phyloP scores from a whole-genome alignment of 768 basidiomycete genomes.

The Melanogaster broomeanus region DNA sequence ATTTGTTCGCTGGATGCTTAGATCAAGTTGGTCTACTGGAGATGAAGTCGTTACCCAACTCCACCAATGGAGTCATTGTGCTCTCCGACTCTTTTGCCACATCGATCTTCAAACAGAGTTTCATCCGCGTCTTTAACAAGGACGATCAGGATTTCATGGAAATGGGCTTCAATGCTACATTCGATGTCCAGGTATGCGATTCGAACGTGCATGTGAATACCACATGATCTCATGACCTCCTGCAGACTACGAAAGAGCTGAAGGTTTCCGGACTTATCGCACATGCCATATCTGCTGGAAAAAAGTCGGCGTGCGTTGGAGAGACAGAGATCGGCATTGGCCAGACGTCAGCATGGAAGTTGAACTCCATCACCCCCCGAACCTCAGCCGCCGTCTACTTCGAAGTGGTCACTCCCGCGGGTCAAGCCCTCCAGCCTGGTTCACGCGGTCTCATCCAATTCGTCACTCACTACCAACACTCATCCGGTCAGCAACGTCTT shows the following conservation, averaged over 20 bases:
- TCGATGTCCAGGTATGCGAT: conserved; percentile 84
- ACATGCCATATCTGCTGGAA: conserved; percentile 95
- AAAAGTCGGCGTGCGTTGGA: conserved; percentile 94
- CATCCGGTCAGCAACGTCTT: conserved; percentile 91
- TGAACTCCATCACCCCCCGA: conserved; percentile 85
- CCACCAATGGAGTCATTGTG: conserved; percentile 95
- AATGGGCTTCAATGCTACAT: conserved; percentile 99
- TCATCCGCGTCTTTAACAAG: conserved; percentile 90
- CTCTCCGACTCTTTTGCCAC: conserved; percentile 97
- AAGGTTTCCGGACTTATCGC: conserved; percentile 98
- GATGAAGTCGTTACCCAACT: conserved; percentile 95
- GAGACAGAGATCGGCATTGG: conserved; percentile 99
- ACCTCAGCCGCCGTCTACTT: conserved; percentile 94
- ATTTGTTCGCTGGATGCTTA: conserved; percentile 94
- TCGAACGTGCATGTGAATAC: background rate
- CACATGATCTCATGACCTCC: conserved; percentile 2
- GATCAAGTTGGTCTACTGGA: conserved; percentile 97
- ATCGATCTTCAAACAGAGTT: conserved; percentile 98
- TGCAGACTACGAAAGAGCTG: conserved; percentile 95
- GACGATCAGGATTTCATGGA: conserved; percentile 89
- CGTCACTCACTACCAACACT: conserved; percentile 97
- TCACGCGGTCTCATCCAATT: conserved; percentile 96
- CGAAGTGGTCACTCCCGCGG: conserved; percentile 97
- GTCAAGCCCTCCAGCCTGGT: conserved; percentile 86
- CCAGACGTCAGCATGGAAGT: conserved; percentile 97